phyloP scores from a whole-genome alignment of 345 rosid genomes.

The Citrus mangshanensis region DNA sequence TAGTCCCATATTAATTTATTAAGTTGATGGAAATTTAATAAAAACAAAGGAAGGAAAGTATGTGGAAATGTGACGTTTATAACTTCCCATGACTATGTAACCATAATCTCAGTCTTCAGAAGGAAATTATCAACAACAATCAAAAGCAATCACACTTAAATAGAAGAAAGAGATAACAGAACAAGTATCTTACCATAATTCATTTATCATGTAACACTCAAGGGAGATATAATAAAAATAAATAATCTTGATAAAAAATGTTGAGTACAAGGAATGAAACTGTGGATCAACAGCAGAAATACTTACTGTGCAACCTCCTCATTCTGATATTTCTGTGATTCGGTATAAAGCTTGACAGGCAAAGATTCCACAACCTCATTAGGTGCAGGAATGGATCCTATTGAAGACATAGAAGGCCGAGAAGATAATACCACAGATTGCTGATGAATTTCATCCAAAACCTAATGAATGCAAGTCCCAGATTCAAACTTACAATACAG shows the following conservation, averaged over 20 bases:
- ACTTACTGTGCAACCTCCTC: constrained; percentile 86
- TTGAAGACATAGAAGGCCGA: constrained; percentile 76
- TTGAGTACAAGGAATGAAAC: neutral
- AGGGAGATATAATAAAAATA: neutral
- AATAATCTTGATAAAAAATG: neutral
- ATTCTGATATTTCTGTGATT: constrained; percentile 48
- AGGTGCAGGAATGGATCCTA: constrained; percentile 97
- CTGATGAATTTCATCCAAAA: constrained; percentile 99
- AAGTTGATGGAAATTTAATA: neutral
- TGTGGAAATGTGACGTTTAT: neutral
- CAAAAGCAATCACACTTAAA: neutral
- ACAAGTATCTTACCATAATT: neutral
- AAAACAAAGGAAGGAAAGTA: neutral
- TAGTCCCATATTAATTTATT: neutral
- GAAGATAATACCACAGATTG: constrained; percentile 94
- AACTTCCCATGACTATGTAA: neutral
- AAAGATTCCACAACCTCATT: constrained; percentile 80
- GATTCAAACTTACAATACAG: constrained; percentile 27
- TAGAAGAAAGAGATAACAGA: neutral
- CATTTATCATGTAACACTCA: neutral
- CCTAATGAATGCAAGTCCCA: constrained; percentile 46
- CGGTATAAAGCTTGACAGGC: constrained; percentile 59
- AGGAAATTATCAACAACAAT: neutral
- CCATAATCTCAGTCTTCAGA: neutral
- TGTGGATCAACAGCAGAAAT: neutral